Evolutionary conservation across 352 stramenopile genomes (phyloP), one percentile per base, ranked within the genome.

Genomic region (Phytopythium chamaehyphon): DNA sequence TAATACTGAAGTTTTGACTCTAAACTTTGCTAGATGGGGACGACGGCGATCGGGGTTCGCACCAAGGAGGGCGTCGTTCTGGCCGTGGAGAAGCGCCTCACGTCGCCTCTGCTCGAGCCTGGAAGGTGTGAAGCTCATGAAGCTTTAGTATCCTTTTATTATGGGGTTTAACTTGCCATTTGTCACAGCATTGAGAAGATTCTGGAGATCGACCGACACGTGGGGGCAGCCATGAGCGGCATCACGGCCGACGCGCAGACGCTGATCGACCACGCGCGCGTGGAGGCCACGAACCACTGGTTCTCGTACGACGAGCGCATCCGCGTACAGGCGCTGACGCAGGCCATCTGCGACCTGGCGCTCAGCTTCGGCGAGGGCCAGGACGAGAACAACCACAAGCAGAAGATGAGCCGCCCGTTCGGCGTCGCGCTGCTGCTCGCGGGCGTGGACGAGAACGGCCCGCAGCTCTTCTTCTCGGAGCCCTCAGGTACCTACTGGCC

Each of bases 291-390:
- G 60, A 99, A 99, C 82, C 96, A 99, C 72, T 92, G 86, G 62
- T 99, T 99, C 76, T 98, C 91, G 46, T 98, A 94, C 71, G 96
- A 99, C 71, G 96, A 99, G 74, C 89, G 93, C 15, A 97, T 99
- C 58, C 95, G 95, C 58, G 93, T 99, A 35, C 94, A 98, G 79
- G 96, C 96, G 42, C 76, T 99, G 44, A 99, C 97, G 47, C 97
- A 99, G 76, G 92, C 95, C 45, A 91, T 99, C 53, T 99, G 97
- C 70, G 98, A 99, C 70, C 72, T 99, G 47, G 97, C 96, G 45
- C 83, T 99, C 48, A 98, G 90, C 62, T 99, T 97, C 48, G 88
- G 89, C 43, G 86, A 97, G 59, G 89, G 86, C 61, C 88, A 79
- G 56, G 82, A 93, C 49, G 81, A 96, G 47, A 97, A 98, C 76